A percentile compares a stretch with the other conserved stretches of the same genome.
Evolutionary conservation across 768 basidiomycete genomes (phyloP).

Genomic region (Russula earlei): DNA sequence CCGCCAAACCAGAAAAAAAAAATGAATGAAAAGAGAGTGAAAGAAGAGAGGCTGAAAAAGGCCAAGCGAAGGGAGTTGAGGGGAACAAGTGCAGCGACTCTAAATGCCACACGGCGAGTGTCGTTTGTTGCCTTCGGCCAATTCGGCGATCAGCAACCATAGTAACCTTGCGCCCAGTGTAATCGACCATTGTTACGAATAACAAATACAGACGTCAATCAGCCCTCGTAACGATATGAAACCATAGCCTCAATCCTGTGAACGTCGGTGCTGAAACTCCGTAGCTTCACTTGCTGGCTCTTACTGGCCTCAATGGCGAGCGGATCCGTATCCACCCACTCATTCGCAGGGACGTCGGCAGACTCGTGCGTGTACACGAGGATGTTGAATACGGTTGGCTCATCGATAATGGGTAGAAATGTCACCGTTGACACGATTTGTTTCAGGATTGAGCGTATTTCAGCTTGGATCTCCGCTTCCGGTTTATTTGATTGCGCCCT

Average conservation of each 20-base stretch:
- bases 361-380: constrained; percentile 91
- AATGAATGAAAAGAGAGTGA: constrained; percentile 4
- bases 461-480: constrained; percentile 87
- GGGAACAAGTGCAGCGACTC: not conserved
- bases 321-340: constrained; percentile 95
- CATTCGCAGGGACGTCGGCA: constrained; percentile 82
- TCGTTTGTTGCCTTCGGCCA: not conserved
- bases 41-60: constrained; percentile 13
- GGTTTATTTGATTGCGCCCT: constrained; percentile 45
- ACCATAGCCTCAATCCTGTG: constrained; percentile 98
- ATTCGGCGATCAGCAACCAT: not conserved
- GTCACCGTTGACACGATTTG: constrained; percentile 97
- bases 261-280: constrained; percentile 96
- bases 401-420: constrained; percentile 90
- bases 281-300: constrained; percentile 87
- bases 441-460: constrained; percentile 96
- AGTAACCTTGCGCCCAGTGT: too few relatives aligned
- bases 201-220: not conserved
- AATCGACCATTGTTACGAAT: too few relatives aligned
- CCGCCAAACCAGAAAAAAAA: constrained; percentile 35
- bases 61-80: not conserved
- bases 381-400: constrained; percentile 95
- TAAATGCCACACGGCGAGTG: too few relatives aligned
- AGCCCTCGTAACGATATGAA: constrained; percentile 89
- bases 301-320: constrained; percentile 88